Conservation (phyloP, 345 rosid species). For the Gossypium longicalyx region DNA sequence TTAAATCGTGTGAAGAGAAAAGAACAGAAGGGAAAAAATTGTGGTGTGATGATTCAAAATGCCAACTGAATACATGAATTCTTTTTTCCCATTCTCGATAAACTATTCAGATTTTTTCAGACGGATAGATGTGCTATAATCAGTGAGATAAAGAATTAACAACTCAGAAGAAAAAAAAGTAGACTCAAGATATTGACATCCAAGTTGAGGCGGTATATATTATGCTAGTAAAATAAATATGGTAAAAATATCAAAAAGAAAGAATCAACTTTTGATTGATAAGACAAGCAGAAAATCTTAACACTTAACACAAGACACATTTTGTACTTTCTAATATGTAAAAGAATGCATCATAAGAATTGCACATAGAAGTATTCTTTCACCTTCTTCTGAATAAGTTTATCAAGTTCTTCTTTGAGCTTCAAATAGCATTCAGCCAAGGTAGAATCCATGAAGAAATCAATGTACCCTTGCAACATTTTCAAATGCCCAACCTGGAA, state of each 20-base stretch:
- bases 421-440: conserved; percentile 81
- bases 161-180: background rate
- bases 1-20: background rate
- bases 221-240: background rate
- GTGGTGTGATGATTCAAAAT: background rate
- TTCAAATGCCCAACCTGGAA: conserved; percentile 84
- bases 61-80: background rate
- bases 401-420: conserved; percentile 78
- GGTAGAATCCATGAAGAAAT: conserved; percentile 88
- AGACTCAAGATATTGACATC: background rate
- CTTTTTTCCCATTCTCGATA: background rate
- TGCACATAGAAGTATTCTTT: background rate
- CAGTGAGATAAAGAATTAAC: background rate
- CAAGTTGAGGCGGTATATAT: background rate
- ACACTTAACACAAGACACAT: background rate
- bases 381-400: conserved; percentile 71
- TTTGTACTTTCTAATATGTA: background rate
- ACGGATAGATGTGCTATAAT: background rate
- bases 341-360: background rate
- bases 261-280: background rate
- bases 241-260: background rate
- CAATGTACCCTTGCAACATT: conserved; percentile 89
- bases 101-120: background rate
- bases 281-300: background rate
- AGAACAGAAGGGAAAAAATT: background rate